Evolutionary conservation across 2,329 filamentous ascomycete species (phyloP), one percentile per base, ranked within the genome.

Genomic region (Tolypocladium pustulatum): DNA sequence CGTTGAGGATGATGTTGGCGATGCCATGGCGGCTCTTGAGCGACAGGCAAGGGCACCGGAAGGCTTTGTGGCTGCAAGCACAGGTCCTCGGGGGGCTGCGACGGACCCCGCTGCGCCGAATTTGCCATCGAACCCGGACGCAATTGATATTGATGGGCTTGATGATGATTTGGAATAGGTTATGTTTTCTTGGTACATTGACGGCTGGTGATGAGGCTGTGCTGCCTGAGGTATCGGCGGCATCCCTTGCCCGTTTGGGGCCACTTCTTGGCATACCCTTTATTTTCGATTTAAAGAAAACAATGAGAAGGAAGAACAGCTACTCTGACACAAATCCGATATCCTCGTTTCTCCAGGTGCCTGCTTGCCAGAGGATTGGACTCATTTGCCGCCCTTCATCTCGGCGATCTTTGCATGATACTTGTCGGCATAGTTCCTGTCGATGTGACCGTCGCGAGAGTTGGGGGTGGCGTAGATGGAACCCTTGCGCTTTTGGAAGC

Each of bases 11-110:
- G 67, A 83, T 58, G 78, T 81, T 43, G 82, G 81, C 4, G 92
- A 97, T 73, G 91, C 91, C 27, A 97, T 97, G 91, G 89, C 87
- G 46, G 89, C 88, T 27, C 78, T 97, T 61, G 93, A 97, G 72
- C 82, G 90, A 64, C 90, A 97, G 72, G 88, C 91, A n/a, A 82
- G 87, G 59, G 93, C 92, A 7, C 92, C 93, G 0, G 83, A 87
- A 30, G 94, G 94, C 27, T 99, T 99, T 67, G 93, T 99, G 36
- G 87, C 92, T 27, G 89, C 94, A 34, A 94, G 85, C 69, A 88
- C 85, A 41, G 89, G 86, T 1, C 83, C 87, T 1, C 81, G 88
- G 66, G 85, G 82, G 27, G 82, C 58, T 13, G 61, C 52, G 2
- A 56, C 60, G n/a, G 69, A 71, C 25, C 72, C 77, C 59, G 68